A percentile compares a stretch with the other conserved stretches of the same genome.
Conservation (phyloP, 257 asterid genomes). For the Avicennia marina region DNA sequence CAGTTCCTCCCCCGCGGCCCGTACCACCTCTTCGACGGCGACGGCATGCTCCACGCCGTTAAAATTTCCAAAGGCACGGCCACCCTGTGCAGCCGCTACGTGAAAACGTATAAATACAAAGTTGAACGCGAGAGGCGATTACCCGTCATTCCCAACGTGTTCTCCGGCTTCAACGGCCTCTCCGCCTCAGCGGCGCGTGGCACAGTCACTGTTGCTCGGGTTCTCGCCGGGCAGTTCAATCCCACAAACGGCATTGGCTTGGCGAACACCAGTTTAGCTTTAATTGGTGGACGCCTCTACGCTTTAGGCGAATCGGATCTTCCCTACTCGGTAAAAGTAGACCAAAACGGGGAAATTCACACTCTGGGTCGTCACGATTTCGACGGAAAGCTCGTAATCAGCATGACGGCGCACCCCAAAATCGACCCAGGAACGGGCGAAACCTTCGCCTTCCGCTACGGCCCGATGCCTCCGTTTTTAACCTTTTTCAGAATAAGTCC, state of each 20-base stretch:
- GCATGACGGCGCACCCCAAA: conserved; percentile 92
- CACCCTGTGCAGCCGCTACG: conserved; percentile 66
- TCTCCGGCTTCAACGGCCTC: conserved; percentile 61
- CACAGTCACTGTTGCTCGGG: conserved; percentile 42
- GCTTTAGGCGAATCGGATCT: conserved; percentile 80
- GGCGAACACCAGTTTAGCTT: conserved; percentile 70
- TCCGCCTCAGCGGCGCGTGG: conserved; percentile 56
- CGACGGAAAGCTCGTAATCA: conserved; percentile 37
- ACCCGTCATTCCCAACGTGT: conserved; percentile 50
- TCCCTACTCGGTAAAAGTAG: conserved; percentile 47
- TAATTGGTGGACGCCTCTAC: conserved; percentile 48
- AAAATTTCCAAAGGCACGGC: conserved; percentile 50
- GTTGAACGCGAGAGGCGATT: conserved; percentile 39
- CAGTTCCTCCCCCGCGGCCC: conserved; percentile 76
- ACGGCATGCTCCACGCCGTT: conserved; percentile 79
- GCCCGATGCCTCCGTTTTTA: conserved; percentile 64
- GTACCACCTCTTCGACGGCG: conserved; percentile 78
- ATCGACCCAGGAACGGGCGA: conserved; percentile 52
- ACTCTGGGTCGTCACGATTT: conserved; percentile 70
- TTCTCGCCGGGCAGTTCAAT: conserved; percentile 46
- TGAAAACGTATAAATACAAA: conserved; percentile 52
- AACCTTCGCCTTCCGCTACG: conserved; percentile 68
- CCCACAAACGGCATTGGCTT: conserved; percentile 48
- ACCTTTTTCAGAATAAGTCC: conserved; percentile 43
- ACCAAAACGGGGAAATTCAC: conserved; percentile 45